These are phyloP conservation scores for Eucalyptus regnans DNA, from an alignment of 345 rosid genomes.

Conservation along the genomic window DNA sequence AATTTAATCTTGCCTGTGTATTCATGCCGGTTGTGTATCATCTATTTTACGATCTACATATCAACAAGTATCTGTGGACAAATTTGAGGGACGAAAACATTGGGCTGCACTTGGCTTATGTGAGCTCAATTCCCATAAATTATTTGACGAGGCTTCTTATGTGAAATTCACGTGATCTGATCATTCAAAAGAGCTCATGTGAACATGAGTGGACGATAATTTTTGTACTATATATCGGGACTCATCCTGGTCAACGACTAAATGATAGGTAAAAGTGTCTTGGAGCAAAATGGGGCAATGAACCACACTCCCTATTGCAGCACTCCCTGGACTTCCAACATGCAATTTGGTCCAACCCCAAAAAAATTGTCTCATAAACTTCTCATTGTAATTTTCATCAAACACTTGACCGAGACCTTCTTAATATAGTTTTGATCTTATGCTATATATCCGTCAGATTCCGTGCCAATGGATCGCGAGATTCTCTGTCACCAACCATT, in stretches of 20 bases:
- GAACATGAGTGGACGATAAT: background rate
- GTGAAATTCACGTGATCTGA: background rate
- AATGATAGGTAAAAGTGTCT: conserved; percentile 43
- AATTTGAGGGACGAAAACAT: background rate
- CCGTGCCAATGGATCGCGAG: conserved; percentile 74
- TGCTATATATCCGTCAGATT: conserved; percentile 34
- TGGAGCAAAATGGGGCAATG: conserved; percentile 66
- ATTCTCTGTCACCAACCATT: conserved; percentile 48
- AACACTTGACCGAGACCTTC: background rate
- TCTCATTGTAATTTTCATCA: background rate
- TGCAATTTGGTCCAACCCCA: background rate
- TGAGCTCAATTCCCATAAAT: background rate
- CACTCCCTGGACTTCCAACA: conserved; percentile 66
- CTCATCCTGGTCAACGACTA: conserved; percentile 59
- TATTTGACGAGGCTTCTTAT: background rate
- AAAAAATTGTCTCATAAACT: background rate
- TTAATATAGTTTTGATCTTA: background rate
- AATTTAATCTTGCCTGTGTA: background rate
- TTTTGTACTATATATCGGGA: background rate
- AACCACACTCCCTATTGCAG: conserved; percentile 57
- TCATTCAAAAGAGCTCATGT: background rate
- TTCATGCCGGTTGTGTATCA: background rate
- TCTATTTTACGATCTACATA: background rate
- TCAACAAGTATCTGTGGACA: background rate
- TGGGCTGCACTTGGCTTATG: background rate